Conservation (phyloP, 2,329 filamentous ascomycete species). For the Penicillium brevicompactum region DNA sequence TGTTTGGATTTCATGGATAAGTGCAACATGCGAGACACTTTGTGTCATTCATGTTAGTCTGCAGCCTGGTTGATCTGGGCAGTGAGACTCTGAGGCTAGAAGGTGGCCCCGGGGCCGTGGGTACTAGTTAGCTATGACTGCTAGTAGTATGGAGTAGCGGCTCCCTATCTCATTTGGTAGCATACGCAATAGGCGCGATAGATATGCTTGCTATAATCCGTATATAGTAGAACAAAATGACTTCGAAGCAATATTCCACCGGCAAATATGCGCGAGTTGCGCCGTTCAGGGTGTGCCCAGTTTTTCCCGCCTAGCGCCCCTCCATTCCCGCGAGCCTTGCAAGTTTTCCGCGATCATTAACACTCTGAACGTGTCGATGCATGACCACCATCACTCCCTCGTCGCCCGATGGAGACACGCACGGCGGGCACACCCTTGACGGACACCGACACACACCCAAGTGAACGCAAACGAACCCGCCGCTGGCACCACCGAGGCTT, state of each 20-base stretch:
- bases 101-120: too few relatives aligned
- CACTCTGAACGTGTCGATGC: slow-evolving; percentile 25
- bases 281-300: background rate
- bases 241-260: background rate
- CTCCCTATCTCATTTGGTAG: too few relatives aligned
- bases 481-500: slow-evolving; percentile 47
- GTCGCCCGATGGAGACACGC: slow-evolving; percentile 31
- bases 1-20: too few relatives aligned
- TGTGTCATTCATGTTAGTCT: too few relatives aligned
- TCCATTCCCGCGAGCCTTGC: background rate
- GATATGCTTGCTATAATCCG: too few relatives aligned
- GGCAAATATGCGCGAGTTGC: background rate
- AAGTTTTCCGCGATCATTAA: slow-evolving; percentile 3
- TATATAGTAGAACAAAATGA: too few relatives aligned
- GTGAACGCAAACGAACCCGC: slow-evolving; percentile 33
- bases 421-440: slow-evolving; percentile 21
- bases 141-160: too few relatives aligned
- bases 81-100: too few relatives aligned
- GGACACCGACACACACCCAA: slow-evolving; percentile 3
- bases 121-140: too few relatives aligned
- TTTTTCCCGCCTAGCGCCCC: slow-evolving; percentile 2
- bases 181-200: too few relatives aligned
- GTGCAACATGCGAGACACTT: too few relatives aligned
- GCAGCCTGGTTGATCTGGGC: too few relatives aligned
- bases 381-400: slow-evolving; percentile 17